These are phyloP conservation scores for Fusarium sp. DNA, from an alignment of 2,329 filamentous ascomycete genomes.

Conservation along the genomic window DNA sequence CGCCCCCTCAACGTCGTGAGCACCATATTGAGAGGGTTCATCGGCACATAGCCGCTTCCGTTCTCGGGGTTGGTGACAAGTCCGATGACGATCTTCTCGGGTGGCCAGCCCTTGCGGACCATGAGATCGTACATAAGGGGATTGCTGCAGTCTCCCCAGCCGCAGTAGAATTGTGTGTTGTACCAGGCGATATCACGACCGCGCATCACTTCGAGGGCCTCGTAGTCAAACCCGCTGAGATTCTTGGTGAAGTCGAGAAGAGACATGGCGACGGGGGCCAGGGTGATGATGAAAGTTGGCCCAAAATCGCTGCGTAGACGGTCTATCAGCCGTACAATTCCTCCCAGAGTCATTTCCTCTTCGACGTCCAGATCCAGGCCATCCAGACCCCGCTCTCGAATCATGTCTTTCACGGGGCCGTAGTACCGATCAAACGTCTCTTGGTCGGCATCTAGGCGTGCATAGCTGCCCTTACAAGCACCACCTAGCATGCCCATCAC, in stretches of 20 bases:
- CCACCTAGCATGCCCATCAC: constrained; percentile 90
- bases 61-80: constrained; percentile 82
- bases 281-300: constrained; percentile 75
- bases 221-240: constrained; percentile 85
- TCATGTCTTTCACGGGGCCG: constrained; percentile 69
- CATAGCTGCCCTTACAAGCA: constrained; percentile 78
- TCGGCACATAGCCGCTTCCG: constrained; percentile 64
- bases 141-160: constrained; percentile 72
- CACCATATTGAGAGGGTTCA: constrained; percentile 57
- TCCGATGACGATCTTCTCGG: constrained; percentile 79
- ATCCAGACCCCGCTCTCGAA: constrained; percentile 69
- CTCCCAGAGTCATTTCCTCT: constrained; percentile 74
- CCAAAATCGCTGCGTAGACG: constrained; percentile 76
- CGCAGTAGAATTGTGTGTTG: constrained; percentile 93
- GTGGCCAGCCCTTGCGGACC: constrained; percentile 72
- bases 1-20: constrained; percentile 53
- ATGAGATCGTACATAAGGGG: constrained; percentile 61
- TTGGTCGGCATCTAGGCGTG: constrained; percentile 63
- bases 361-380: constrained; percentile 84
- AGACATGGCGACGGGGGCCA: constrained; percentile 84
- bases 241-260: constrained; percentile 64
- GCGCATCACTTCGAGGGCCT: constrained; percentile 73
- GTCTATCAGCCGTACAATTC: constrained; percentile 73
- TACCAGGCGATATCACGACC: constrained; percentile 81
- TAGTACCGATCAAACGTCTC: constrained; percentile 79